Evolutionary conservation across 1,284 basidiomycete genomes (phyloP), one percentile per base, ranked within the genome.

Genomic region (Austroboletus novae-zelandiae): DNA sequence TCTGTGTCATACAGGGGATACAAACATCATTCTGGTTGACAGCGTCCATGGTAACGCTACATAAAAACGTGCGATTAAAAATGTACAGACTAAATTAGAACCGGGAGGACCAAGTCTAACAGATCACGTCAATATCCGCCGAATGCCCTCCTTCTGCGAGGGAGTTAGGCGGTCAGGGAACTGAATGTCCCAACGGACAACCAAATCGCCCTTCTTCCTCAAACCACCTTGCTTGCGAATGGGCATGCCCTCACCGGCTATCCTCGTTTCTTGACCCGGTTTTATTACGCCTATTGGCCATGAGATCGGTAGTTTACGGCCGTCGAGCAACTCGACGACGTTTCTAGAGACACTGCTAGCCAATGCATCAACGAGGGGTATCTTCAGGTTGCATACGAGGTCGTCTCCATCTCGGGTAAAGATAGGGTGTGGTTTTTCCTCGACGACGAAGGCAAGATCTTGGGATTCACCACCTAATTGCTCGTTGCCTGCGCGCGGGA

Each of bases 241-340:
- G 2, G 94, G 93, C 94, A 97, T 96, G 13, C 94, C 95, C 69
- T 95, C 91, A 2, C 83, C 87, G 3, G 73, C 47, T 6, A 96
- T 70, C 25, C 74, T 77, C 13, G 83, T 89, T 65, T 88, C 80
- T 69, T 86, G 79, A 4, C 83, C 86, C 1, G 94, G 92, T 66
- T 89, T 91, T 39, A 97, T 77, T 46, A 92, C 71, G 15, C 87
- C 84, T 17, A 70, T 50, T 0, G 94, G 94, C 0, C 85, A 65
- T 0, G 80, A 65, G 2, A 93, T 78, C 57, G 84, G 82, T 53
- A 94, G 62, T 65, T 80, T 86, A 50, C 90, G 75, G 14, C 91
- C 91, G 62, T 97, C 94, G 45, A 97, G 74, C 51, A 81, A 70
- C 57, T 87, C 81, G 11, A 95, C 20, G 20, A 23, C 20, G 71